Percentiles rank a stretch among this genome's conserved stretches.
Conservation (phyloP, 2,329 filamentous ascomycete genomes). For the Colletotrichum graminicola region DNA sequence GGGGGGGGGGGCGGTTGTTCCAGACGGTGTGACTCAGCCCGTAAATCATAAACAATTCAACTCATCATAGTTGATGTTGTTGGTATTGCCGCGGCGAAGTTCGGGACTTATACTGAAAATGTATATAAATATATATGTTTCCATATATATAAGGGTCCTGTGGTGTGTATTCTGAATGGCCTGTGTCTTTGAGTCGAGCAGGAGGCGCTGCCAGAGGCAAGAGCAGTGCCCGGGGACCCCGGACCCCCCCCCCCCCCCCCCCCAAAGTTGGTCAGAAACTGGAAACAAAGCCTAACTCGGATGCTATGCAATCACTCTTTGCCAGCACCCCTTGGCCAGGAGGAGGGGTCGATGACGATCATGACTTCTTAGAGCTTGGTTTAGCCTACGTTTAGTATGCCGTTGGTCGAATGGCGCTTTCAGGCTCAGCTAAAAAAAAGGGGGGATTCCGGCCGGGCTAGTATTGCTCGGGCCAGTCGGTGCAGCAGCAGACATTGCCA, state of each 20-base stretch:
- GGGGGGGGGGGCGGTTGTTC: no score
- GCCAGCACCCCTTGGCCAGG: not conserved
- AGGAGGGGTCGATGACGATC: not conserved
- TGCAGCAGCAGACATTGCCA: not conserved
- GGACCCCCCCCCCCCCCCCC: no score
- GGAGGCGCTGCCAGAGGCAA: not conserved
- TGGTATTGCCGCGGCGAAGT: not conserved
- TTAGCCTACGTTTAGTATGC: not conserved
- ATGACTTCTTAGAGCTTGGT: not conserved
- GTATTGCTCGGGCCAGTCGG: not conserved
- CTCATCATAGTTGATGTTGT: not conserved
- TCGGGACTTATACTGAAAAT: no score
- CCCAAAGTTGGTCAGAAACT: not conserved
- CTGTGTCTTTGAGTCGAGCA: no score
- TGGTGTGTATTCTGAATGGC: not conserved
- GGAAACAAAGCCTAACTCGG: not conserved
- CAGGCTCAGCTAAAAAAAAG: not conserved
- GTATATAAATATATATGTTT: no score
- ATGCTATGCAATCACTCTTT: not conserved
- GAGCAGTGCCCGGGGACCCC: not conserved
- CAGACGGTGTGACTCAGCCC: not conserved
- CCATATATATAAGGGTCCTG: no score
- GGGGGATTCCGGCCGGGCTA: not conserved
- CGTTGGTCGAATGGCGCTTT: not conserved
- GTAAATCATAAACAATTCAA: not conserved